Evolutionary conservation across 73 alveolate species (phyloP).

Genomic region (Durusdinium trenchii): DNA sequence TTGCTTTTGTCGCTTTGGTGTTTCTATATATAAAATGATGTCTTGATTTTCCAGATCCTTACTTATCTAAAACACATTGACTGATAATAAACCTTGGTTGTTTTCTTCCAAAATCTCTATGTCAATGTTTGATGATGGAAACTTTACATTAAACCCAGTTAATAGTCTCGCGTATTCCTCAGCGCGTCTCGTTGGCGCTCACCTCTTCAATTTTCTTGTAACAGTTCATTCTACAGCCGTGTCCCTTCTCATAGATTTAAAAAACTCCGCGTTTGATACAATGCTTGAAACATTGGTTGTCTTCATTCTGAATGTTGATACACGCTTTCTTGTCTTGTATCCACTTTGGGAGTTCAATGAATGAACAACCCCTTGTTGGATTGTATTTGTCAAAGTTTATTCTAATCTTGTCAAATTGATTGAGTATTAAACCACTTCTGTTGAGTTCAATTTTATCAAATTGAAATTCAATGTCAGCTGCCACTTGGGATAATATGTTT

Average conservation of each 20-base stretch:
- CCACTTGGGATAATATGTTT: not conserved
- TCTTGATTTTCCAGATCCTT: not conserved
- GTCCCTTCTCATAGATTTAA: not conserved
- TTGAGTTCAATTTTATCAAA: not conserved
- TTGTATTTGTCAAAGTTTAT: slow-evolving; percentile 10
- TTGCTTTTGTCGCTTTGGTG: not conserved
- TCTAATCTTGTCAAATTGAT: not conserved
- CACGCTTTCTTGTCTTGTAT: not conserved
- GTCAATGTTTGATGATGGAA: not conserved
- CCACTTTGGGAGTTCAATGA: not conserved
- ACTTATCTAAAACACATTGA: not conserved
- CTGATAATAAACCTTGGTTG: not conserved
- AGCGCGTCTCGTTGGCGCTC: too few relatives aligned
- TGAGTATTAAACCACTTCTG: not conserved
- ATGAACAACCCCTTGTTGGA: not conserved
- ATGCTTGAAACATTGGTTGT: not conserved
- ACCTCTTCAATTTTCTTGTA: not conserved
- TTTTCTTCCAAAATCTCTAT: not conserved
- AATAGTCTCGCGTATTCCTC: too few relatives aligned
- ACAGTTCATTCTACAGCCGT: not conserved
- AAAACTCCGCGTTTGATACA: not conserved
- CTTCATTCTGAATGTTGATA: slow-evolving; percentile 7
- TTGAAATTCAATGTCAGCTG: not conserved
- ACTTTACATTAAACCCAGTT: not conserved
- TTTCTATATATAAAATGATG: not conserved